These are phyloP conservation scores for Pichia terricola DNA, from an alignment of 1,139 yeast species.

Conservation along the genomic window DNA sequence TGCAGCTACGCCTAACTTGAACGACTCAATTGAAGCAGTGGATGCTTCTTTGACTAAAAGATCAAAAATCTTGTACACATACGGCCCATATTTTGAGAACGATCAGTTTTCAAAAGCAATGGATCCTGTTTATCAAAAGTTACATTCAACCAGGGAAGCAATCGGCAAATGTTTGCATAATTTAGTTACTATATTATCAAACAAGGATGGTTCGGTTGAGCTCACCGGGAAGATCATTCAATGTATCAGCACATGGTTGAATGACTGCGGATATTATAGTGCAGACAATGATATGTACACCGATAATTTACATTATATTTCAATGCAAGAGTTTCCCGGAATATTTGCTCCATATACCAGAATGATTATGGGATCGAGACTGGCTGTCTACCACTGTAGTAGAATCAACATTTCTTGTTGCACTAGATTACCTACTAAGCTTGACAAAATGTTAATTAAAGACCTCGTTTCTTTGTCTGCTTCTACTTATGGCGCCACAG, in stretches of 20 bases:
- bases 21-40: conserved; percentile 31
- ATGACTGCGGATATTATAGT: conserved; percentile 23
- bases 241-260: conserved; percentile 70
- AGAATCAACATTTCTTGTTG: conserved; percentile 71
- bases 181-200: conserved; percentile 40
- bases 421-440: conserved; percentile 57
- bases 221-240: conserved; percentile 57
- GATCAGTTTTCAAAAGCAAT: conserved; percentile 37
- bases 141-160: conserved; percentile 53
- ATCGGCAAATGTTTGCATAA: conserved; percentile 65
- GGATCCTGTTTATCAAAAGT: conserved; percentile 43
- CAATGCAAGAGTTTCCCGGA: conserved; percentile 34
- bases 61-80: conserved; percentile 43
- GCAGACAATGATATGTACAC: conserved; percentile 19
- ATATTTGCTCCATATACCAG: conserved; percentile 70
- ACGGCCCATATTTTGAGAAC: conserved; percentile 43
- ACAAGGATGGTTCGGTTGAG: conserved; percentile 59
- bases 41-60: conserved; percentile 47
- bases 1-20: conserved; percentile 17
- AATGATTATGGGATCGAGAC: conserved; percentile 63
- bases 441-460: conserved; percentile 55
- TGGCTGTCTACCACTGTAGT: conserved; percentile 70
- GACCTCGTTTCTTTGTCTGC: conserved; percentile 64
- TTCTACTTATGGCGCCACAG: conserved; percentile 63
- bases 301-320: conserved; percentile 27